Evolutionary conservation across 371 early-diverging fungal genomes (phyloP).

Genomic region (Circinella umbellata): DNA sequence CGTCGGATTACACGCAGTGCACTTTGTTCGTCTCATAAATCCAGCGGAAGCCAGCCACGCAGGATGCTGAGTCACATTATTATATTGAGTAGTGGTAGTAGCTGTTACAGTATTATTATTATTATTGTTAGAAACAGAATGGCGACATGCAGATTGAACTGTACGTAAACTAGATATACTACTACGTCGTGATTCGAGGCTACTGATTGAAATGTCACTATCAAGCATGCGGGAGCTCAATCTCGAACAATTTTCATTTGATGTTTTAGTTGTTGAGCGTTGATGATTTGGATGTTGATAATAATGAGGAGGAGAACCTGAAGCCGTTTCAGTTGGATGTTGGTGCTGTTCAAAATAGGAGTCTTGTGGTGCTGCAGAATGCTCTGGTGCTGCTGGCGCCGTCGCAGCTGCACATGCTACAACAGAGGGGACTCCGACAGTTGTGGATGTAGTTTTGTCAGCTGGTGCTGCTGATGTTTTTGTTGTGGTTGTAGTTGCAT

Average conservation of each 20-base stretch:
- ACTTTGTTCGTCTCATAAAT: slow-evolving; percentile 27
- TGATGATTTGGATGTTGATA: neutral
- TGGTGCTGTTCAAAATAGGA: slow-evolving; percentile 9
- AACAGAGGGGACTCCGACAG: slow-evolving; percentile 8
- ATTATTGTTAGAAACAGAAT: neutral
- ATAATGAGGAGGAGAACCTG: neutral
- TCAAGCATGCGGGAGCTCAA: slow-evolving; percentile 9
- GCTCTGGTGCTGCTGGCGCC: neutral
- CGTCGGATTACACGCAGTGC: slow-evolving; percentile 28
- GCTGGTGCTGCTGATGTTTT: slow-evolving; percentile 9
- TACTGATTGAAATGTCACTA: slow-evolving; percentile 19
- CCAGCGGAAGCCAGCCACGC: slow-evolving; percentile 23
- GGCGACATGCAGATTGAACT: slow-evolving; percentile 6
- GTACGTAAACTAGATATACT: slow-evolving; percentile 15
- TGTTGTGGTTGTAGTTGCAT: neutral
- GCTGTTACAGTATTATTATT: neutral
- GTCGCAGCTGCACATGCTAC: slow-evolving; percentile 4
- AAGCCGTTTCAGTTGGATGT: slow-evolving; percentile 5
- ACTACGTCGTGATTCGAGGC: slow-evolving; percentile 20
- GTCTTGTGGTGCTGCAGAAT: slow-evolving; percentile 3
- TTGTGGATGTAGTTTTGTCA: neutral
- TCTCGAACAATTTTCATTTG: slow-evolving; percentile 7
- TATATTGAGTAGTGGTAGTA: neutral
- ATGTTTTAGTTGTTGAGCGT: neutral
- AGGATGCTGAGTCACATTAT: slow-evolving; percentile 21